These are phyloP conservation scores for Steccherinum ochraceum DNA, from an alignment of 768 basidiomycete genomes.

Conservation along the genomic window DNA sequence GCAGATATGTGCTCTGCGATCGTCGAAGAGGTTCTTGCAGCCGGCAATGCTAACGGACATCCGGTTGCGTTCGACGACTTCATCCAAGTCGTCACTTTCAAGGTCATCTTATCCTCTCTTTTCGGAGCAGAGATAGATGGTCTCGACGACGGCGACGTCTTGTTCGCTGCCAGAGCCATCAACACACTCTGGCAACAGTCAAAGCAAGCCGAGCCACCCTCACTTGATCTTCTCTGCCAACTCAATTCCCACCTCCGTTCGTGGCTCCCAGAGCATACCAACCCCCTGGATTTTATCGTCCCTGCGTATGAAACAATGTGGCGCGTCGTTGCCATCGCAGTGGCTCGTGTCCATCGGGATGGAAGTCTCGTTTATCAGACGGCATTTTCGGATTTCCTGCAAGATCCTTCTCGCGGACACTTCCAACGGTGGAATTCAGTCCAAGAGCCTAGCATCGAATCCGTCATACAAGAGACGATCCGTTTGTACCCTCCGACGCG, in stretches of 20 bases:
- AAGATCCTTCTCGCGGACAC: conserved; percentile 27
- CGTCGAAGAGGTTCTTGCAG: not conserved
- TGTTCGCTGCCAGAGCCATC: conserved; percentile 32
- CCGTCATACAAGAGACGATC: conserved; percentile 38
- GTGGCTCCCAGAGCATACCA: conserved; percentile 34
- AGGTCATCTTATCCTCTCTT: conserved; percentile 36
- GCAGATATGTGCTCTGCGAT: not conserved
- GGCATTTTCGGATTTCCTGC: conserved; percentile 32
- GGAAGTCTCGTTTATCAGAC: not conserved
- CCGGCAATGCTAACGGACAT: not conserved
- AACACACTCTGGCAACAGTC: conserved; percentile 43
- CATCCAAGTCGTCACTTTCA: conserved; percentile 39
- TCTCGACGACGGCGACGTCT: conserved; percentile 28
- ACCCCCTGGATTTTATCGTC: conserved; percentile 47
- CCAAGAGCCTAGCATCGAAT: conserved; percentile 19
- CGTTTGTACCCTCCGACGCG: conserved; percentile 47
- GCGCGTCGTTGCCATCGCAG: conserved; percentile 45
- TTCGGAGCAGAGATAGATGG: conserved; percentile 25
- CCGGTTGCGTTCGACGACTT: conserved; percentile 29
- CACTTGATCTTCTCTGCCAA: conserved; percentile 24
- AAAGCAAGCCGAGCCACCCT: conserved; percentile 25
- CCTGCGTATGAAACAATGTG: conserved; percentile 60
- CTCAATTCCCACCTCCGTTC: conserved; percentile 31
- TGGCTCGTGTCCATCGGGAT: conserved; percentile 29
- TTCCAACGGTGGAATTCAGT: not conserved